These are phyloP conservation scores for Sechiopsis laciniata DNA, from an alignment of 306 rosid genomes.

Conservation along the genomic window DNA sequence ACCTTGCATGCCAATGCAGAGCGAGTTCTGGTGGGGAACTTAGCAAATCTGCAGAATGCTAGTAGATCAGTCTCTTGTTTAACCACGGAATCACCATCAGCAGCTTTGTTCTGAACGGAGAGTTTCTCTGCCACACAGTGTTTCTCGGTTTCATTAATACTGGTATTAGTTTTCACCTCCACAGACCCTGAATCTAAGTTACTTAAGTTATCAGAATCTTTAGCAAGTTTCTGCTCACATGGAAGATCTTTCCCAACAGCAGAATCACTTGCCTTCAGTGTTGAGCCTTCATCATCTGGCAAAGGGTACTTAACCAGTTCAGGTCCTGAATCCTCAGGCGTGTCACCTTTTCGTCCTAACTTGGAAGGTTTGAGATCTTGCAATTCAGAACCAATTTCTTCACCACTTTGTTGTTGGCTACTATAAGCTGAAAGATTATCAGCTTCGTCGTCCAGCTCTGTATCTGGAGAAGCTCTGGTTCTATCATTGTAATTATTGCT, in stretches of 20 bases:
- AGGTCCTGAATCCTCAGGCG: slow-evolving; percentile 36
- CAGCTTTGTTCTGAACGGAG: slow-evolving; percentile 32
- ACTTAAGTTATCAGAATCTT: slow-evolving; percentile 34
- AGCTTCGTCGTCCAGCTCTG: slow-evolving; percentile 33
- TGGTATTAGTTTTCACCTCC: slow-evolving; percentile 37
- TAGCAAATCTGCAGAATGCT: slow-evolving; percentile 54
- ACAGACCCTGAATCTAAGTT: slow-evolving; percentile 29
- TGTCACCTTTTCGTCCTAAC: slow-evolving; percentile 33
- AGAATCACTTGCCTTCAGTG: slow-evolving; percentile 34
- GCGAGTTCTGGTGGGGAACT: slow-evolving; percentile 80
- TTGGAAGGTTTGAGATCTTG: slow-evolving; percentile 33
- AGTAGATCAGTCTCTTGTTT: slow-evolving; percentile 47
- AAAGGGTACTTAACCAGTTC: slow-evolving; percentile 29
- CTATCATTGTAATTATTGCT: slow-evolving; percentile 61
- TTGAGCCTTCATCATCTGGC: slow-evolving; percentile 35
- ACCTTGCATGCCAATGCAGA: slow-evolving; percentile 46
- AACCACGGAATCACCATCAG: slow-evolving; percentile 33
- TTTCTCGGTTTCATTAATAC: slow-evolving; percentile 39
- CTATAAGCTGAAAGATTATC: slow-evolving; percentile 37
- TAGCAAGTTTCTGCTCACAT: slow-evolving; percentile 22
- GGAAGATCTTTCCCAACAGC: slow-evolving; percentile 35
- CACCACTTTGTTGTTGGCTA: slow-evolving; percentile 35
- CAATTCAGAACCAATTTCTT: slow-evolving; percentile 26
- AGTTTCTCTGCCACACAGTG: slow-evolving; percentile 36
- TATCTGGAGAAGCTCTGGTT: slow-evolving; percentile 33